phyloP scores from a whole-genome alignment of 2,329 filamentous ascomycete genomes.

The Fusarium metavorans region DNA sequence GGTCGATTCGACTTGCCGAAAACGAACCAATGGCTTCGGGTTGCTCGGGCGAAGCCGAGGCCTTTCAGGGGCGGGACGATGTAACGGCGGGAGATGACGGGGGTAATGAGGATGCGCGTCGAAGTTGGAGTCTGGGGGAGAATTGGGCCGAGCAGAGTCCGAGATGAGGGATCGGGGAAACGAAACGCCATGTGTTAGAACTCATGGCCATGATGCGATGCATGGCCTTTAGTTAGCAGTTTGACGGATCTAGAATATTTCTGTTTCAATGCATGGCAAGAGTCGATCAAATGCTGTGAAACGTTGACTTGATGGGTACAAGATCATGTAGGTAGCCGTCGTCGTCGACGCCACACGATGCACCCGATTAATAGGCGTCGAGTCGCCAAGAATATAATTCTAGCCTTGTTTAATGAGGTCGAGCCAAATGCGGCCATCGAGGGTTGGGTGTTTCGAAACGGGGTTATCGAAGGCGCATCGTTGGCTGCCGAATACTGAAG shows the following conservation, averaged over 20 bases:
- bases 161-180: slow-evolving; percentile 37
- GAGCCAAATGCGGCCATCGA: slow-evolving; percentile 1
- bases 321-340: neutral
- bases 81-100: slow-evolving; percentile 26
- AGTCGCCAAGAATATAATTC: neutral
- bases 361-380: neutral
- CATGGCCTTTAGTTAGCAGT: neutral
- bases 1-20: neutral
- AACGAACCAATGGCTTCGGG: neutral
- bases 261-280: neutral
- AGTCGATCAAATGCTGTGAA: neutral
- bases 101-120: slow-evolving; percentile 19
- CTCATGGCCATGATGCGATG: slow-evolving; percentile 20
- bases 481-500: neutral
- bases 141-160: slow-evolving; percentile 33
- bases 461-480: neutral
- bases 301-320: neutral
- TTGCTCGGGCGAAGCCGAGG: neutral
- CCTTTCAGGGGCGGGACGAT: slow-evolving; percentile 17
- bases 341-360: neutral
- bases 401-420: neutral
- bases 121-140: slow-evolving; percentile 26
- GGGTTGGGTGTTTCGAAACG: slow-evolving; percentile 8
- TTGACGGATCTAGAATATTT: neutral
- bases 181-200: slow-evolving; percentile 14